Base-by-base conservation (phyloP, 345 rosid genomes). In the Gossypium australe region DNA sequence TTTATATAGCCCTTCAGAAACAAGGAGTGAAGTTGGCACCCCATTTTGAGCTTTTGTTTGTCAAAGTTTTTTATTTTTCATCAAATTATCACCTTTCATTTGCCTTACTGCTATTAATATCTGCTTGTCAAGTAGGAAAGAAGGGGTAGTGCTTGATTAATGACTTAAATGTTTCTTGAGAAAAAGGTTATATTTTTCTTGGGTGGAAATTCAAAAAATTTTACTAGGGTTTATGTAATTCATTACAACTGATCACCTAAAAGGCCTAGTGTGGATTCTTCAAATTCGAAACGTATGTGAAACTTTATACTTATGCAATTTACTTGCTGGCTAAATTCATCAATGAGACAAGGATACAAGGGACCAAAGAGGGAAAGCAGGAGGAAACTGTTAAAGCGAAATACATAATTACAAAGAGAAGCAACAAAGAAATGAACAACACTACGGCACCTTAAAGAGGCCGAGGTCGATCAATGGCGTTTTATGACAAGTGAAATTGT, bases 1-100 rank as follows among this genome's bases (percentile, higher is more conserved):
- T 11, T 80, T 93, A 82, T 95, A 93, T 64, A 95, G 99, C 80
- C 98, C 98, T 11, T 77, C 91, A 0, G 99, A 95, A 77, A 90
- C 96, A 1, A 89, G 97, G 70, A 95, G 99, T 29, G 98, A 84
- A 72, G 83, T 83, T 9, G 99, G 88, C 57, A 93, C 98, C 27
- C 99, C 98, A 3, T 91, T 88, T 77, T 94, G 75, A 88, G 78
- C 62, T 68, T 34, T 29, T 70, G 9, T 65, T 76, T 60, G 71
- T 78, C 61, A 0, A 27, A 49, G 52, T 48, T 10, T 56, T 56
- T 24, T 57, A 3, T 58, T 63, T 58, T 73, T 67, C 69, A 60
- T 64, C 76, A 74, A 41, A 74, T 48, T 67, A 47, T 65, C 75
- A 61, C 13, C 18, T 44, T 44, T 47, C 27, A 57, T 55, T 76